Conservation (phyloP, 768 basidiomycete genomes). For the Pulveroboletus sp. region DNA sequence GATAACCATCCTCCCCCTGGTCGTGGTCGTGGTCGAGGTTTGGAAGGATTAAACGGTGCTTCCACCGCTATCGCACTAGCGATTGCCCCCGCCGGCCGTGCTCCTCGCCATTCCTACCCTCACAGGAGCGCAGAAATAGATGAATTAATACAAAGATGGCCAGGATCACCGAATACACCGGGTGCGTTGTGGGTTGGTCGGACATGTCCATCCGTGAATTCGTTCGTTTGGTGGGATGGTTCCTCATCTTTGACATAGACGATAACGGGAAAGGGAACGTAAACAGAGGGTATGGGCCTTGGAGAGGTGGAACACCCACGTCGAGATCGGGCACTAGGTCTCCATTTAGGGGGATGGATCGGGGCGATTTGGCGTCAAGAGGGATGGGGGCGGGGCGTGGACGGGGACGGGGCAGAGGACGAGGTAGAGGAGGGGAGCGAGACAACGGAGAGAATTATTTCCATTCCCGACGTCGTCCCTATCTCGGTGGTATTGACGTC, state of each 20-base stretch:
- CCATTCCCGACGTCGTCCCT: not conserved
- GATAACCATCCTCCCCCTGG: constrained; percentile 21
- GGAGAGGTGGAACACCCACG: constrained; percentile 6
- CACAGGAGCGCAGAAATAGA: constrained; percentile 20
- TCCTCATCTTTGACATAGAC: constrained; percentile 11
- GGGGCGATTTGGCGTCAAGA: constrained; percentile 7
- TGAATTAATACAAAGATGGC: constrained; percentile 24
- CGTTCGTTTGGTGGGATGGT: not conserved
- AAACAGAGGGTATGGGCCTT: not conserved
- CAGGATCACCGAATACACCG: not conserved
- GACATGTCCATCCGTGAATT: not conserved
- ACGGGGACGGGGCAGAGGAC: constrained; percentile 24
- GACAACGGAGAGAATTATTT: not conserved
- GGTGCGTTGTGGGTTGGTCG: constrained; percentile 16
- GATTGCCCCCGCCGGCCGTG: not conserved
- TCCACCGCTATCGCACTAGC: not conserved
- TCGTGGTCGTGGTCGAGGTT: constrained; percentile 23
- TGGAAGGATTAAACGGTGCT: not conserved
- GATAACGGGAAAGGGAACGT: not conserved
- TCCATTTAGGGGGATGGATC: constrained; percentile 11
- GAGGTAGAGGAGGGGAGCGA: constrained; percentile 4
- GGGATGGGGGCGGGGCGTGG: constrained; percentile 15
- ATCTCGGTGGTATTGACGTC: constrained; percentile 2
- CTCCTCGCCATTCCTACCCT: constrained; percentile 16
- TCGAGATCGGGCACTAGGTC: constrained; percentile 13